phyloP scores from a whole-genome alignment of 78 protist genomes.

The Isochrysis galbana region DNA sequence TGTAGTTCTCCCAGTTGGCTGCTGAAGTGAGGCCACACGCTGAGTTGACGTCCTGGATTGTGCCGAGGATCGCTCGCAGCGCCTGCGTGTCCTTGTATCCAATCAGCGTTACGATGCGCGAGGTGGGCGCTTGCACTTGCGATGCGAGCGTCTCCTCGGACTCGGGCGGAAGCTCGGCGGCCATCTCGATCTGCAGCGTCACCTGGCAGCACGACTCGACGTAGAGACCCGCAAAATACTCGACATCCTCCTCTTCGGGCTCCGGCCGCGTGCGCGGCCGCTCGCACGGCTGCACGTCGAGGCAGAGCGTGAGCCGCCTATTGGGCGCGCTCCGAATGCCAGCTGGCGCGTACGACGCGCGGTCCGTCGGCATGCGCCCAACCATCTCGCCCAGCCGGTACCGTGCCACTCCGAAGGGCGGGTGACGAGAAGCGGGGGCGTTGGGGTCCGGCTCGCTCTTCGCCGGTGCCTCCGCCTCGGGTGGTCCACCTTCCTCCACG shows the following conservation, averaged over 20 bases:
- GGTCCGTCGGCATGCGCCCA: neutral
- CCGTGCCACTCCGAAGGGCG: too few species aligned
- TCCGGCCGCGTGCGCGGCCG: neutral
- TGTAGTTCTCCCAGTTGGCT: neutral
- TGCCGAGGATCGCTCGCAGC: neutral
- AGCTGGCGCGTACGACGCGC: neutral
- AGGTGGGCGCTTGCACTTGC: neutral
- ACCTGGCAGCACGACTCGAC: neutral
- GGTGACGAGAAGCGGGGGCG: neutral
- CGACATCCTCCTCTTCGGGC: neutral
- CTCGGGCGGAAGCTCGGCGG: neutral
- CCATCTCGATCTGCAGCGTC: neutral
- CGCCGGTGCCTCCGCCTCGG: too few species aligned
- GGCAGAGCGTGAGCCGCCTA: neutral
- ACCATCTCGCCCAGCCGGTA: too few species aligned
- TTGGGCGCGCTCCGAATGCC: neutral
- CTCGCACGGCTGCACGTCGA: neutral
- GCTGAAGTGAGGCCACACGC: neutral
- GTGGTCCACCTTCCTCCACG: neutral
- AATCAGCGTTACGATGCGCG: neutral
- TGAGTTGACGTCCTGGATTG: neutral
- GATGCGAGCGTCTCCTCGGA: neutral
- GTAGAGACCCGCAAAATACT: neutral
- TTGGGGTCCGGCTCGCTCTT: neutral
- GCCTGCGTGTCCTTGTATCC: neutral